Evolutionary conservation across 2,329 filamentous ascomycete genomes (phyloP).

Genomic region (Coleophoma crateriformis): DNA sequence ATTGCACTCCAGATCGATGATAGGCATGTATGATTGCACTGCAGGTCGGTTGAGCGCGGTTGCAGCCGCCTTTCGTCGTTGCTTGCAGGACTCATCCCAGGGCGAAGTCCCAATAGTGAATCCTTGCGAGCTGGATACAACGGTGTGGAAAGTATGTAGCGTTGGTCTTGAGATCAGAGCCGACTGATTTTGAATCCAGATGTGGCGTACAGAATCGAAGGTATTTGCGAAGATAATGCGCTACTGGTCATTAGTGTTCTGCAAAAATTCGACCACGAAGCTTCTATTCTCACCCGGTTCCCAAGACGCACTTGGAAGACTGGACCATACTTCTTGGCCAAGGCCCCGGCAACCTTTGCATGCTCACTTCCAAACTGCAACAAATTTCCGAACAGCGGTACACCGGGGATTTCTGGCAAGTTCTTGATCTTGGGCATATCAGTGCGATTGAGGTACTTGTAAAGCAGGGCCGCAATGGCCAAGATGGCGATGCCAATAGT

Average conservation of each 20-base stretch:
- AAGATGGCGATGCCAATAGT: constrained; percentile 19
- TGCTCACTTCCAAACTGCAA: constrained; percentile 53
- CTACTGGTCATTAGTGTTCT: constrained; percentile 25
- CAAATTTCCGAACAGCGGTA: constrained; percentile 59
- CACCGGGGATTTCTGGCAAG: constrained; percentile 54
- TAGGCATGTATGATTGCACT: constrained; percentile 74
- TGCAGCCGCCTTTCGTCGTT: constrained; percentile 69
- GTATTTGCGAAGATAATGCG: constrained; percentile 74
- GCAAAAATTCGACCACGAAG: neutral
- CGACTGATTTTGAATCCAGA: constrained; percentile 77
- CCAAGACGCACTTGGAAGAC: constrained; percentile 66
- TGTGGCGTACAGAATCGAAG: constrained; percentile 65
- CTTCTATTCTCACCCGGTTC: constrained; percentile 45
- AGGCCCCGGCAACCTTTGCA: constrained; percentile 46
- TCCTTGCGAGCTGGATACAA: constrained; percentile 70
- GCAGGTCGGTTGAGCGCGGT: constrained; percentile 74
- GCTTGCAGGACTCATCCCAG: constrained; percentile 78
- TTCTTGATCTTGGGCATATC: constrained; percentile 56
- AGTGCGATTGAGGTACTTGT: constrained; percentile 36
- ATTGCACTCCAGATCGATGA: constrained; percentile 71
- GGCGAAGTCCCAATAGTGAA: constrained; percentile 81
- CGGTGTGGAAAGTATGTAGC: constrained; percentile 76
- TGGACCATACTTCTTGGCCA: constrained; percentile 55
- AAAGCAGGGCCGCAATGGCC: constrained; percentile 17
- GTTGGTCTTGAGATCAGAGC: constrained; percentile 72